Conservation (phyloP, 2,329 filamentous ascomycete species). For the Fusarium nurragi region DNA sequence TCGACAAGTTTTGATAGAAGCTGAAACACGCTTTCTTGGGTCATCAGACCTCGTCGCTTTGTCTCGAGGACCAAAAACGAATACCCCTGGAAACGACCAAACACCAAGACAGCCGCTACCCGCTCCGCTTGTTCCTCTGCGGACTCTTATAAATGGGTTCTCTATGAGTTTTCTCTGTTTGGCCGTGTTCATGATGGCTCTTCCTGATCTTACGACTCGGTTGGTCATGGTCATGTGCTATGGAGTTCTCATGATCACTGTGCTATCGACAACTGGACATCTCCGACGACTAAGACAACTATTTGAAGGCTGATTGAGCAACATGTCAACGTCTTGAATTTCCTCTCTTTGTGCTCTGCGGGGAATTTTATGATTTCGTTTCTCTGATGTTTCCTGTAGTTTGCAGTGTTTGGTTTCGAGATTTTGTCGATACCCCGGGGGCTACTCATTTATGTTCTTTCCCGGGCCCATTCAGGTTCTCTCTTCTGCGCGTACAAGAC, state of each 20-base stretch:
- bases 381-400: background rate
- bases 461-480: background rate
- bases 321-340: background rate
- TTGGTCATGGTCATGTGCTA: conserved; percentile 26
- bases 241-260: conserved; percentile 18
- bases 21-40: conserved; percentile 69
- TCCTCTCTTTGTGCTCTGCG: background rate
- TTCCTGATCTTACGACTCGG: conserved; percentile 29
- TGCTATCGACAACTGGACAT: conserved; percentile 28
- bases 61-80: conserved; percentile 3
- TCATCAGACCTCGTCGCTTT: conserved; percentile 22
- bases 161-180: conserved; percentile 29
- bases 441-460: background rate
- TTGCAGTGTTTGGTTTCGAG: background rate
- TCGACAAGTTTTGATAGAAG: conserved; percentile 61
- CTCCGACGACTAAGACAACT: conserved; percentile 21
- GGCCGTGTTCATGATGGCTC: conserved; percentile 21
- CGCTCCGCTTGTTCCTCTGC: conserved; percentile 10
- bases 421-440: background rate
- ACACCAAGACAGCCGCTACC: background rate
- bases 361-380: background rate
- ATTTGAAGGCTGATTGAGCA: conserved; percentile 8
- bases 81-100: conserved; percentile 5
- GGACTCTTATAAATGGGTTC: conserved; percentile 23
- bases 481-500: background rate